These are phyloP conservation scores for Spinacia oleracea DNA, from an alignment of 179 eudicot species.

Conservation along the genomic window DNA sequence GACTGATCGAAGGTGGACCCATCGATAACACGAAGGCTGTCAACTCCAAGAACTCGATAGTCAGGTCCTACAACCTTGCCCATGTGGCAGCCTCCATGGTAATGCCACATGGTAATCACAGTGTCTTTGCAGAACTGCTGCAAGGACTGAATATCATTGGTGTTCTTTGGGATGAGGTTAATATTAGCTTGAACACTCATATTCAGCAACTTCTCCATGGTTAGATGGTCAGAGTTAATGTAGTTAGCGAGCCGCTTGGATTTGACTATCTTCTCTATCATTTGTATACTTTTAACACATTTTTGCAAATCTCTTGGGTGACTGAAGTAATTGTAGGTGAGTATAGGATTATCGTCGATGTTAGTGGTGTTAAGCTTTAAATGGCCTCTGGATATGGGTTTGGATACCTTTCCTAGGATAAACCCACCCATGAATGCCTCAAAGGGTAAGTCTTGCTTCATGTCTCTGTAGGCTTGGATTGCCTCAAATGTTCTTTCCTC, in stretches of 20 bases:
- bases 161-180: constrained; percentile 79
- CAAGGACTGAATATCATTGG: constrained; percentile 61
- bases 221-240: constrained; percentile 39
- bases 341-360: constrained; percentile 67
- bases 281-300: constrained; percentile 70
- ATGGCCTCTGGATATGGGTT: constrained; percentile 68
- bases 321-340: constrained; percentile 93
- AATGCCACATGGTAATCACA: constrained; percentile 92
- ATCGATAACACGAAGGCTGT: constrained; percentile 73
- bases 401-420: constrained; percentile 78
- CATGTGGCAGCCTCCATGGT: constrained; percentile 94
- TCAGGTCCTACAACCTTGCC: constrained; percentile 72
- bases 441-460: constrained; percentile 62
- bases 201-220: constrained; percentile 60
- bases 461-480: constrained; percentile 54
- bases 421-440: constrained; percentile 93
- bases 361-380: constrained; percentile 57
- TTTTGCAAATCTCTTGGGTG: constrained; percentile 64
- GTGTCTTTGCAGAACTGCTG: constrained; percentile 95
- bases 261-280: constrained; percentile 56
- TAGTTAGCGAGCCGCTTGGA: constrained; percentile 52
- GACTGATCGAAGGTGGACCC: constrained; percentile 78
- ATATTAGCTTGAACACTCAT: constrained; percentile 80
- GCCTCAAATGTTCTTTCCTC: constrained; percentile 67
- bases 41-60: constrained; percentile 66